Conservation (phyloP, 495 filamentous ascomycete species). For the Penicillium pulvis region DNA sequence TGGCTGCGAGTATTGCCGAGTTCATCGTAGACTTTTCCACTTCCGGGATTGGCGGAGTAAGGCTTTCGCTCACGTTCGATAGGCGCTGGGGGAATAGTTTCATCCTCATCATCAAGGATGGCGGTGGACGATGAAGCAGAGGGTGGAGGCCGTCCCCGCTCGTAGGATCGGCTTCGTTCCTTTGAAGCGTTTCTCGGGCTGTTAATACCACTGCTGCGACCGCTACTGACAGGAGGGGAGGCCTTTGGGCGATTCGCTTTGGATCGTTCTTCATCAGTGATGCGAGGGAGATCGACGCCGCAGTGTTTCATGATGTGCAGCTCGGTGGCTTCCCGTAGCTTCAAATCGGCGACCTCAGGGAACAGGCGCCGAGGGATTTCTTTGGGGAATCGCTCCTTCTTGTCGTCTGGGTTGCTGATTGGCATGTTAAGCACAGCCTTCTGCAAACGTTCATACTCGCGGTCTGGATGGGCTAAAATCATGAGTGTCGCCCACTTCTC, state of each 20-base stretch:
- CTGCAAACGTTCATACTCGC: constrained; percentile 73
- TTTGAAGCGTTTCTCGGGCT: constrained; percentile 19
- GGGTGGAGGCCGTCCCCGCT: constrained; percentile 57
- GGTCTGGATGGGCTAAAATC: constrained; percentile 76
- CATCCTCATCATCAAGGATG: constrained; percentile 49
- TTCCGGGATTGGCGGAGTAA: constrained; percentile 56
- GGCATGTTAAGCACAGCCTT: constrained; percentile 74
- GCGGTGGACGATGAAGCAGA: constrained; percentile 35
- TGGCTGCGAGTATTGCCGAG: constrained; percentile 22
- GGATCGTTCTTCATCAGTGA: constrained; percentile 42
- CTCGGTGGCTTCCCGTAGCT: constrained; percentile 45
- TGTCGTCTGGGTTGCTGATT: constrained; percentile 71
- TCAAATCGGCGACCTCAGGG: constrained; percentile 49
- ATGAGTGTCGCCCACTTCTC: constrained; percentile 72
- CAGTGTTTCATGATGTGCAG: constrained; percentile 50
- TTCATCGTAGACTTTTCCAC: constrained; percentile 57
- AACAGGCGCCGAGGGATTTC: constrained; percentile 75
- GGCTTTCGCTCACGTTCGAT: constrained; percentile 67
- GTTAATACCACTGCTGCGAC: constrained; percentile 1
- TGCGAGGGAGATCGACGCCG: constrained; percentile 47
- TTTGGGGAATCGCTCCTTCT: constrained; percentile 75
- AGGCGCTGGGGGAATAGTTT: constrained; percentile 41
- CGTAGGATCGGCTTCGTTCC: constrained; percentile 36
- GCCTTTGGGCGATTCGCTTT: constrained; percentile 29
- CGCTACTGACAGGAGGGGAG: neutral